Conservation (phyloP, 208 protist species). For the Naegleria lovaniensis region DNA sequence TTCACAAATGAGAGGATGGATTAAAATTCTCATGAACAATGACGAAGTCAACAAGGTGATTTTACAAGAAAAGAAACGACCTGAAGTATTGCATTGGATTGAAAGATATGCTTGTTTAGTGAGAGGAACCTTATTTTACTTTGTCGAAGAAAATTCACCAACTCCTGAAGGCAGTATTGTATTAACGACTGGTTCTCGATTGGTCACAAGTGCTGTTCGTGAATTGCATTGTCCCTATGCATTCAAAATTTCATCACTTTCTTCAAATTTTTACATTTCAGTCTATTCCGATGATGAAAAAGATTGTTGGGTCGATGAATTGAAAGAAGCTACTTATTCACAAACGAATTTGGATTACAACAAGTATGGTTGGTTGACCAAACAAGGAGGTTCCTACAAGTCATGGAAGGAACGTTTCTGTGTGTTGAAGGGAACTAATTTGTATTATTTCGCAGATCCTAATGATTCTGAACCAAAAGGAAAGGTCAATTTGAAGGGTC, state of each 20-base stretch:
- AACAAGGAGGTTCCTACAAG: conserved; percentile 18
- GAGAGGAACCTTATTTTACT: not conserved
- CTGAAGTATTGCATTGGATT: too few relatives aligned
- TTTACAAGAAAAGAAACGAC: too few relatives aligned
- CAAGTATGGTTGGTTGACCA: not conserved
- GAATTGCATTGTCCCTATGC: not conserved
- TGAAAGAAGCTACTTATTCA: not conserved
- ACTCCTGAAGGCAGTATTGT: not conserved
- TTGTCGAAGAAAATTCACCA: not conserved
- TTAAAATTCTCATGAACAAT: too few relatives aligned
- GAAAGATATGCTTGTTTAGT: too few relatives aligned
- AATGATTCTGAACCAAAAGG: not conserved
- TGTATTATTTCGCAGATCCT: not conserved
- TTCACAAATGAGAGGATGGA: too few relatives aligned
- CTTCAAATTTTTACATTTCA: not conserved
- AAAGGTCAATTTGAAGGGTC: not conserved
- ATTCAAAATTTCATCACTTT: conserved; percentile 12
- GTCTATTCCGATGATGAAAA: not conserved
- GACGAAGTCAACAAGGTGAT: too few relatives aligned
- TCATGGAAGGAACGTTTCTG: not conserved
- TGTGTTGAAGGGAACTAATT: not conserved
- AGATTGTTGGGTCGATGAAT: not conserved
- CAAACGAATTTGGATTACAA: not conserved
- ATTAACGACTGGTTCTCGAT: not conserved
- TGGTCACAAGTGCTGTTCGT: not conserved